Evolutionary conservation across 768 basidiomycete species (phyloP).

Genomic region (Lactarius indigo): DNA sequence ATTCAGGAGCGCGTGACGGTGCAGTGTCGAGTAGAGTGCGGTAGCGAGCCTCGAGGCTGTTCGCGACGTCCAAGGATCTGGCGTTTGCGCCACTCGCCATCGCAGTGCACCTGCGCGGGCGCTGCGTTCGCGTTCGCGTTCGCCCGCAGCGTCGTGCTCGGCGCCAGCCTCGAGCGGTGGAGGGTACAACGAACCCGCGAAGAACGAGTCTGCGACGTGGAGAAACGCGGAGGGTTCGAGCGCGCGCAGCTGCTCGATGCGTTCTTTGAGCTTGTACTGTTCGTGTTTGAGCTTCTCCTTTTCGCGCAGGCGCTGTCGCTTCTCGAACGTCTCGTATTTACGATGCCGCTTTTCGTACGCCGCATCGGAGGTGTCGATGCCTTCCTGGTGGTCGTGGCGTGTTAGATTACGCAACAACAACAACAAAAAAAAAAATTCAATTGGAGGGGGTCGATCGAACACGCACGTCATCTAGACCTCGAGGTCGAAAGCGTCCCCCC

Average conservation of each 20-base stretch:
- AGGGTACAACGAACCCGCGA: constrained; percentile 37
- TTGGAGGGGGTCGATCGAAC: neutral
- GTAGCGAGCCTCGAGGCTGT: constrained; percentile 66
- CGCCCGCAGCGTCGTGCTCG: constrained; percentile 8
- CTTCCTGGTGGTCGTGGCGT: constrained; percentile 38
- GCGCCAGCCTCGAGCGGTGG: constrained; percentile 38
- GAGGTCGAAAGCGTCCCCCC: constrained; percentile 67
- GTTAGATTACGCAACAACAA: constrained; percentile 15
- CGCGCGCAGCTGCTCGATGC: constrained; percentile 75
- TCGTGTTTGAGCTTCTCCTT: constrained; percentile 91
- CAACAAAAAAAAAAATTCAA: constrained; percentile 16
- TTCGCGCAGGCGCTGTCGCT: constrained; percentile 78
- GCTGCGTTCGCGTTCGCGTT: neutral
- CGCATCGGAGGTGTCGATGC: constrained; percentile 71
- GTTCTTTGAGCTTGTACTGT: constrained; percentile 86
- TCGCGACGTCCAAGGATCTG: constrained; percentile 76
- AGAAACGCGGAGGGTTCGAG: constrained; percentile 75
- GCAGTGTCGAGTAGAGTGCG: constrained; percentile 57
- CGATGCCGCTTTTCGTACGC: constrained; percentile 79
- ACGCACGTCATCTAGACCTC: constrained; percentile 69
- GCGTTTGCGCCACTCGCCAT: constrained; percentile 71
- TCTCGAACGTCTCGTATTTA: constrained; percentile 85
- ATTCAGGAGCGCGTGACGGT: constrained; percentile 40
- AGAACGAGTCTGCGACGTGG: constrained; percentile 52
- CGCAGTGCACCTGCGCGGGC: constrained; percentile 36